Evolutionary conservation across 2,329 filamentous ascomycete genomes (phyloP).

Genomic region (Fusarium haematococcum): DNA sequence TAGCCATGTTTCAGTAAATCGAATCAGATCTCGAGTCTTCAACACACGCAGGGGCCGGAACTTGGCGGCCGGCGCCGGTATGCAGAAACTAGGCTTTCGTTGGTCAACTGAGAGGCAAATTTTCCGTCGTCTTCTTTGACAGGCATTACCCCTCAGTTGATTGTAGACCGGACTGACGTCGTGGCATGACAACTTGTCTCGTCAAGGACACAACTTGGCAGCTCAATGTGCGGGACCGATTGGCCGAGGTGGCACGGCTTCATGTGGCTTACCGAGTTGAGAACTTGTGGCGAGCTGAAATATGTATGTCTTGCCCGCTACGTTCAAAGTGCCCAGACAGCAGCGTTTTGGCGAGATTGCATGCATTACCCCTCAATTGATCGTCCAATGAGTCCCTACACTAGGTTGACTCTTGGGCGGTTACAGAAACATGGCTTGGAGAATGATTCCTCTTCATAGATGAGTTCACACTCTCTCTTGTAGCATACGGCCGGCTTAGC

Average conservation of each 20-base stretch:
- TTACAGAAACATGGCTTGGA: neutral
- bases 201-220: neutral
- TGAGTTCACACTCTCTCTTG: neutral
- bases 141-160: neutral
- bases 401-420: neutral
- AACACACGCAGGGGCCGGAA: neutral
- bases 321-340: neutral
- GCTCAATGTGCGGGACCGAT: neutral
- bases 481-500: neutral
- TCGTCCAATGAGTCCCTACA: neutral
- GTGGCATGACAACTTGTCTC: neutral
- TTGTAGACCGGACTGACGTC: neutral
- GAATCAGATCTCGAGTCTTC: neutral
- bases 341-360: neutral
- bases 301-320: constrained; percentile 1
- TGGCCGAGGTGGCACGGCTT: neutral
- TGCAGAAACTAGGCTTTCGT: neutral
- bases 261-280: neutral
- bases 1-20: neutral
- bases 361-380: neutral
- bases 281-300: neutral
- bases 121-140: neutral
- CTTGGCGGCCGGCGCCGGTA: neutral
- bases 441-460: no score
- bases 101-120: neutral